Conservation (phyloP, 345 rosid genomes). For the Populus nigra region DNA sequence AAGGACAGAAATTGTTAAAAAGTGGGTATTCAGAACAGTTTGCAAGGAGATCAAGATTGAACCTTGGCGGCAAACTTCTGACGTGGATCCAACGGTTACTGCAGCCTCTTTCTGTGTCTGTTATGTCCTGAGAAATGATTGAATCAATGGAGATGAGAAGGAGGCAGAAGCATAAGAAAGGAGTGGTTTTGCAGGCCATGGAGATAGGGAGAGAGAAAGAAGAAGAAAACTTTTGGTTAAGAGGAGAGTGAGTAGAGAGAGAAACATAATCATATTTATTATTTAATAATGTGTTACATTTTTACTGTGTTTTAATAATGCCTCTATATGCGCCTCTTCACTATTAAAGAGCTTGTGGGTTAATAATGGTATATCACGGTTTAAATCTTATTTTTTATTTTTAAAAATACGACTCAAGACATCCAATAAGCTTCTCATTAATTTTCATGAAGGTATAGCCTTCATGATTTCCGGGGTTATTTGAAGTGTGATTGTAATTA, state of each 20-base stretch:
- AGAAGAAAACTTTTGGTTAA: neutral
- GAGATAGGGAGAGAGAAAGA: neutral
- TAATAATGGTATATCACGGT: no score
- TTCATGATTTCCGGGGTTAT: no score
- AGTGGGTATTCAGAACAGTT: constrained; percentile 69
- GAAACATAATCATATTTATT: neutral
- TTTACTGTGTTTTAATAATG: neutral
- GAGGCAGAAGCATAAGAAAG: constrained; percentile 9
- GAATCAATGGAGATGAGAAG: constrained; percentile 3
- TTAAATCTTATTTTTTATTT: no score
- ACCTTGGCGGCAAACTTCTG: constrained; percentile 65
- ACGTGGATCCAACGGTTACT: constrained; percentile 82
- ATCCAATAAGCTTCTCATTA: no score
- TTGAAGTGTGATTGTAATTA: no score
- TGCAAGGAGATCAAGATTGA: constrained; percentile 83
- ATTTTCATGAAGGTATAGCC: no score
- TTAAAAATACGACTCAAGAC: no score
- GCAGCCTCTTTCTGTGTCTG: constrained; percentile 33
- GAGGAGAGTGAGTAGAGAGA: neutral
- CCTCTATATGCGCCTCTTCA: neutral
- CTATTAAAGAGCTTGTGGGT: no score
- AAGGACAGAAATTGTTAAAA: constrained; percentile 63
- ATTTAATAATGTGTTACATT: neutral
- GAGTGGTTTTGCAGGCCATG: constrained; percentile 14
- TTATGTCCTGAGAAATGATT: neutral